Evolutionary conservation across 2,329 filamentous ascomycete species (phyloP), one percentile per base, ranked within the genome.

Genomic region (Helotiales sp.): DNA sequence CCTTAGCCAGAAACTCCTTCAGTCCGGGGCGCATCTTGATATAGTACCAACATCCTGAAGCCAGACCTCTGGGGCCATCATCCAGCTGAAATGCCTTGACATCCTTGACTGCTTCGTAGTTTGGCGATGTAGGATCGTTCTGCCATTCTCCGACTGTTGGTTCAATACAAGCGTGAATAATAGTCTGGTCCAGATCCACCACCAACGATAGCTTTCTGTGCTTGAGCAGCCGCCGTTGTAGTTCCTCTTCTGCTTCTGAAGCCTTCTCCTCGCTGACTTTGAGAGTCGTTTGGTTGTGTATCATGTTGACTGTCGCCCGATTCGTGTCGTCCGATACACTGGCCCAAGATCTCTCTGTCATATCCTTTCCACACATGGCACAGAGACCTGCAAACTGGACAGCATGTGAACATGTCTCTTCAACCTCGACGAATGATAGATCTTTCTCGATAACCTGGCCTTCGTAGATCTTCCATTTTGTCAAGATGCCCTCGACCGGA

Each of bases 101-200:
- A 61, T 96, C 89, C 72, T 92, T 93, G 67, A 99, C 88, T 4
- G 93, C 91, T 19, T 90, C 85, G 72, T 97, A 87, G 68, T 99
- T 99, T 17, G 95, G 92, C 66, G 96, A 97, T 3, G 85, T 81
- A 24, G 88, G 85, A 72, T 99, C 93, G 50, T 85, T 82, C 78
- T 96, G 90, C 95, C 95, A 99, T 72, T 99, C 93, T 63, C 88
- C 92, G 54, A 99, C 88, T 0, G 95, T 99, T 6, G 93, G 93
- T 67, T 99, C 95, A 69, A 98, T 96, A 61, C 92, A 96, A 25
- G 95, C 95, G 73, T 99, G 95, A 65, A 99, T 99, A 69, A 99
- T 95, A 57, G 95, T 99, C 77, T 98, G 93, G 72, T 99, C 95
- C 54, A 99, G 80, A 79, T 99, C 95, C 66, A 99, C 95, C 25